Evolutionary conservation across 2,329 filamentous ascomycete species (phyloP), one percentile per base, ranked within the genome.

Genomic region (Ophiostoma himal-ulmi): DNA sequence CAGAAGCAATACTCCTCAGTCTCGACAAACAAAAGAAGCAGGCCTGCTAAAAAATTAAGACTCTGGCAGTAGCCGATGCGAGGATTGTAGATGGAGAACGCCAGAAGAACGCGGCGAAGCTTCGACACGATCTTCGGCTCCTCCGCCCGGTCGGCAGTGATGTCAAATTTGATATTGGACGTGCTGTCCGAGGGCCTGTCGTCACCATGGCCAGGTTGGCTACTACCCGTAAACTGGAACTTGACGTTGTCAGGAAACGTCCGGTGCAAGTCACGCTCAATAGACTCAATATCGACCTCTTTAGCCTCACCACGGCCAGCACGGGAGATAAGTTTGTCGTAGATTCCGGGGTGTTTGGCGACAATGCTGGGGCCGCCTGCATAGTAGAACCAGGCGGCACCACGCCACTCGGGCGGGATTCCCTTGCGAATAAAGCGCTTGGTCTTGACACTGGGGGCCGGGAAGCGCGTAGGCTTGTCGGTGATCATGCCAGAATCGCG

Each of bases 321-420:
- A 72, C 86, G 83, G 70, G 85, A 82, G 41, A 95, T 82, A 54
- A 96, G 82, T 69, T 88, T 84, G 69, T 88, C 85, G 77, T 97
- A 98, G 20, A 94, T 82, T 0, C 92, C 92, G 5, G 88, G 85
- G 75, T 96, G 87, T 76, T 92, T 90, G 68, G 88, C 86, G 72
- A 97, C 79, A 74, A 93, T 90, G 65, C 89, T 88, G 34, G 93
- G 93, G 1, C 94, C 94, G 26, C 93, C 93, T 13, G 93, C 93
- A 78, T 97, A 98, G 81, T 91, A 97, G 79, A 96, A 98, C 94
- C 94, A 98, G 65, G 94, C 94, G 6, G 92, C 91, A n/a, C 94
- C 94, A 76, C 94, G 88, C 88, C 93, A 96, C 74, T 97, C 93
- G 0, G 94, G 92, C 3, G 94, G 94, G 68, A 97, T 94, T 20